Percentiles rank a stretch among this genome's conserved stretches.
Evolutionary conservation across 768 basidiomycete species (phyloP).

Genomic region (Termitomyces sp.): DNA sequence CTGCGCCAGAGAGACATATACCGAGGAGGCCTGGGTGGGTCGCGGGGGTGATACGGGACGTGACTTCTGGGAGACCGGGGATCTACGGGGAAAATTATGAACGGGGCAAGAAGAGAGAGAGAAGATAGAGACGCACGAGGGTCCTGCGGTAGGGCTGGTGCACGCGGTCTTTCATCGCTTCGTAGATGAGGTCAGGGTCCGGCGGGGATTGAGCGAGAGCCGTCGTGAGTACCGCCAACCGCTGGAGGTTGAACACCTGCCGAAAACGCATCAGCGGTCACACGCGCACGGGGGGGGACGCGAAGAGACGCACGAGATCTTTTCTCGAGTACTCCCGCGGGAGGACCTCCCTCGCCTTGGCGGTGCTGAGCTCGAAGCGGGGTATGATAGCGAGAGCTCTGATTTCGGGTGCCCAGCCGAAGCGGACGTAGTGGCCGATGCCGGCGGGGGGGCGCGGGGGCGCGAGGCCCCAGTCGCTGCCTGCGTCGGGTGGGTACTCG

Average conservation of each 20-base stretch:
- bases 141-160: conserved; percentile 94
- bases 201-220: conserved; percentile 88
- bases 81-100: conserved; percentile 65
- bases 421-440: conserved; percentile 92
- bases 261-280: neutral
- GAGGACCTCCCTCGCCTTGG: conserved; percentile 87
- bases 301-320: conserved; percentile 72
- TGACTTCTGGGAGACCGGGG: conserved; percentile 91
- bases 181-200: conserved; percentile 94
- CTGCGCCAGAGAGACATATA: conserved; percentile 96
- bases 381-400: conserved; percentile 94
- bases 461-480: conserved; percentile 83
- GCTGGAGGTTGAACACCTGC: conserved; percentile 98
- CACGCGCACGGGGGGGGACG: neutral
- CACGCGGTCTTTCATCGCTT: conserved; percentile 97
- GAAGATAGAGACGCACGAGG: conserved; percentile 47
- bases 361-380: conserved; percentile 92
- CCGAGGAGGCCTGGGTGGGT: conserved; percentile 94
- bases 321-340: conserved; percentile 81
- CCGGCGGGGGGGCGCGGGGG: conserved; percentile 84
- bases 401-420: conserved; percentile 79
- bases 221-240: conserved; percentile 92
- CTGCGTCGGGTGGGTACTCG: conserved; percentile 91
- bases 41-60: conserved; percentile 78
- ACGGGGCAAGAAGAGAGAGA: neutral